Base-by-base conservation (phyloP, 1,139 yeast species). In the Chernovozyma aurita region DNA sequence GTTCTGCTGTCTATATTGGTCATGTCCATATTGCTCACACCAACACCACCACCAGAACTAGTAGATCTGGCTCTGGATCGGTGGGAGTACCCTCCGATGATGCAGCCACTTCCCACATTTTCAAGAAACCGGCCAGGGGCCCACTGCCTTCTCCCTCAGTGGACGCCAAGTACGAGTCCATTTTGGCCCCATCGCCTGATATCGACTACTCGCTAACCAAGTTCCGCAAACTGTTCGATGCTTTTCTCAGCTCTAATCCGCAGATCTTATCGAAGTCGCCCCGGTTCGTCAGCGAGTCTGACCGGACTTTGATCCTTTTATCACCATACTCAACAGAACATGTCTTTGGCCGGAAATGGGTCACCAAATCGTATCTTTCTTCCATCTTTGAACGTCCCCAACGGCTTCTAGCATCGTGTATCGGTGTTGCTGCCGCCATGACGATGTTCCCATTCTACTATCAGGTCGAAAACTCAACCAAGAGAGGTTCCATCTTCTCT, bases 351-450 rank as follows among this genome's bases (percentile, higher is more conserved):
- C 66, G 95, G 32, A 65, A 68, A 34, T 85, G 95, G 95, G 87
- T 80, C 2, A 65, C 87, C 8, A 83, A 82, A 51, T 61, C 79
- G 2, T 82, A 83, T 49, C 59, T 75, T 33, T 65, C 81, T 16
- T 78, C 92, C 0, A 81, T 86, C 32, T 94, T 86, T 24, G 95
- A 86, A 56, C 65, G 95, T 33, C 95, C 95, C 0, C 92, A 86
- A 58, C 63, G 95, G 32, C 62, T 86, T 34, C 65, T 82, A 42
- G 95, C 95, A 0, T 70, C 83, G 13, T 77, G 88, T 18, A 65
- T 86, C 43, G 95, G 95, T 1, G 74, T 86, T 15, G 78, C 90
- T 0, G 82, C 88, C 1, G 94, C 95, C 0, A 57, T 82, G 26
- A 73, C 90, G 7, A 74, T 80, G 73, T 76, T 70, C 42, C 94